phyloP scores from a whole-genome alignment of 306 rosid species.

The Begonia peltatifolia region DNA sequence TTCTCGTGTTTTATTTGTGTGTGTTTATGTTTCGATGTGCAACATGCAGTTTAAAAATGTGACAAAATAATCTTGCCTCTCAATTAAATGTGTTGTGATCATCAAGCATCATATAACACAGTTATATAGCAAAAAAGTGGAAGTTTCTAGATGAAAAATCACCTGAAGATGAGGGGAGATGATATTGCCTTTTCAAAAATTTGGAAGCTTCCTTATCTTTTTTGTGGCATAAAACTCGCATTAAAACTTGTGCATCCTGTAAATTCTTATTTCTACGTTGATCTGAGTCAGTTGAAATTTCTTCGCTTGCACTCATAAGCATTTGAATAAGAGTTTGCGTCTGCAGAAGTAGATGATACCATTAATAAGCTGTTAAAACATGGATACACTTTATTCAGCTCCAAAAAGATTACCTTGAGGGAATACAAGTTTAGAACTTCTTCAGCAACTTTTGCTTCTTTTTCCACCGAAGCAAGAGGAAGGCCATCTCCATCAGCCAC shows the following conservation, averaged over 20 bases:
- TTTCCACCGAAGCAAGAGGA: conserved; percentile 28
- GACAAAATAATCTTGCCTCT: too few species aligned
- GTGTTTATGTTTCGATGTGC: too few species aligned
- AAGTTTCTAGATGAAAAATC: not conserved
- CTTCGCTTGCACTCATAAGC: conserved; percentile 39
- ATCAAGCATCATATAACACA: too few species aligned
- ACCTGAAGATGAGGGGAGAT: conserved; percentile 49
- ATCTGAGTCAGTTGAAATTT: conserved; percentile 22
- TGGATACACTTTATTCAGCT: not conserved
- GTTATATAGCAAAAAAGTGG: too few species aligned
- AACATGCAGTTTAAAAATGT: too few species aligned
- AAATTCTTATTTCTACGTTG: conserved; percentile 10
- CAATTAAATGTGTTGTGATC: too few species aligned
- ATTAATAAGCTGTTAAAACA: not conserved
- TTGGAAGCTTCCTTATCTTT: conserved; percentile 38
- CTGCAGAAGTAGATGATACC: conserved; percentile 15
- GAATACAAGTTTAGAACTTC: conserved; percentile 31
- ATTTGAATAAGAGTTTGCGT: conserved; percentile 31
- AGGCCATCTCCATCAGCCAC: conserved; percentile 44
- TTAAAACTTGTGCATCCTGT: conserved; percentile 23
- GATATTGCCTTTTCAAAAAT: conserved; percentile 32
- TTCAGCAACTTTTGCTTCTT: conserved; percentile 31
- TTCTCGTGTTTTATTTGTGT: too few species aligned
- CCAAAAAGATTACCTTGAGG: conserved; percentile 24
- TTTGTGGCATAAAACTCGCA: conserved; percentile 43